Evolutionary conservation across 176 grass and related monocot species (phyloP).

Genomic region (Themeda triandra): DNA sequence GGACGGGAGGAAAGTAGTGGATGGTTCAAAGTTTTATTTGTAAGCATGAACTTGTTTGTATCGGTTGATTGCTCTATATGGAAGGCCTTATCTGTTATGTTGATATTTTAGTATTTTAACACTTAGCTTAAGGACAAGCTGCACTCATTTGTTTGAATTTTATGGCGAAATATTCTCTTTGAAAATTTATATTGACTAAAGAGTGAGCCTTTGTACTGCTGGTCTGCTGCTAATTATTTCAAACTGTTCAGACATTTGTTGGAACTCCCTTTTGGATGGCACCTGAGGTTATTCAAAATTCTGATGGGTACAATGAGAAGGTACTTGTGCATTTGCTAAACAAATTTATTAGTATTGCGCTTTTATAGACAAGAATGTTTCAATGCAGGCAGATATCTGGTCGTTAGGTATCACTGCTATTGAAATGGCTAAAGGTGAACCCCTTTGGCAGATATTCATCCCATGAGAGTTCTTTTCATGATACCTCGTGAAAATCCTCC

Average conservation of each 20-base stretch:
- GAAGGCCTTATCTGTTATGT: constrained; percentile 9
- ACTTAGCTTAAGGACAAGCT: neutral
- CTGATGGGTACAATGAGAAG: constrained; percentile 99
- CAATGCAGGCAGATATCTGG: constrained; percentile 98
- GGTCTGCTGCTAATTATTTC: constrained; percentile 22
- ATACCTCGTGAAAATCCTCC: constrained; percentile 99
- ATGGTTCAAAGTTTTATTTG: neutral
- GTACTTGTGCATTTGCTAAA: constrained; percentile 40
- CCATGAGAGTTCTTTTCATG: constrained; percentile 99
- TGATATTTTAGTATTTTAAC: constrained; percentile 15
- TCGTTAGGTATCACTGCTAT: constrained; percentile 99
- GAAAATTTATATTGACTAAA: constrained; percentile 18
- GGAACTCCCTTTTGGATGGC: constrained; percentile 99
- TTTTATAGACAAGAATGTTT: constrained; percentile 38
- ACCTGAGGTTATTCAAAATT: constrained; percentile 99
- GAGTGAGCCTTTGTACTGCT: neutral
- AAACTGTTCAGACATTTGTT: constrained; percentile 83
- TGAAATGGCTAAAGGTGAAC: constrained; percentile 99
- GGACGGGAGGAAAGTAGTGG: neutral
- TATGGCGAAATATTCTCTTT: neutral
- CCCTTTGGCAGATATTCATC: constrained; percentile 99
- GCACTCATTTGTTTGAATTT: constrained; percentile 7
- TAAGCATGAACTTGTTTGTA: neutral
- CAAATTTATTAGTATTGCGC: constrained; percentile 6
- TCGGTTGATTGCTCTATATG: neutral